These are phyloP conservation scores for Gynostemma pentaphyllum DNA, from an alignment of 306 rosid genomes.

Conservation along the genomic window DNA sequence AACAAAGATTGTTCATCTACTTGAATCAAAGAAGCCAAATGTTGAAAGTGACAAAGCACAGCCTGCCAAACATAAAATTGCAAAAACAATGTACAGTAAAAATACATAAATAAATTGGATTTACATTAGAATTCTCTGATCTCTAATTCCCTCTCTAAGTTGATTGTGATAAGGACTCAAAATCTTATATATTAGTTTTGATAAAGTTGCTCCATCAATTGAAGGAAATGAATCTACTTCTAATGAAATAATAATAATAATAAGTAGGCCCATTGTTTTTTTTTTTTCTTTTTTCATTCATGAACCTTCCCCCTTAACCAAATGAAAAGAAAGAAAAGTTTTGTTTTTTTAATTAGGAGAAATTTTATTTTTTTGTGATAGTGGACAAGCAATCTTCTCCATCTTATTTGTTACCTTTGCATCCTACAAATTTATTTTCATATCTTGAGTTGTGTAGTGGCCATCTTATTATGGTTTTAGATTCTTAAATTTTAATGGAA, in stretches of 20 bases:
- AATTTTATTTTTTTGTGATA: too few species aligned
- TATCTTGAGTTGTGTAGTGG: neutral
- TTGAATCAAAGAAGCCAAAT: slow-evolving; percentile 33
- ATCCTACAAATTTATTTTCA: neutral
- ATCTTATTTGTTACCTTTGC: slow-evolving; percentile 4
- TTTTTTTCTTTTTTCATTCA: neutral
- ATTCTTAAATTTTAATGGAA: neutral
- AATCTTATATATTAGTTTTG: slow-evolving; percentile 36
- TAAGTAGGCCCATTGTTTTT: neutral
- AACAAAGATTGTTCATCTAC: slow-evolving; percentile 38
- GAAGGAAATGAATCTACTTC: neutral
- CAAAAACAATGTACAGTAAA: neutral
- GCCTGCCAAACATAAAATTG: slow-evolving; percentile 15
- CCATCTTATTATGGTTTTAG: neutral
- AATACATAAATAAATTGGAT: neutral
- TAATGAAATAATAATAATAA: neutral
- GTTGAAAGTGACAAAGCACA: slow-evolving; percentile 55
- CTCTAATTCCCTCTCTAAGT: slow-evolving; percentile 22
- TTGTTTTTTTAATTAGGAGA: too few species aligned
- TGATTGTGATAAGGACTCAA: slow-evolving; percentile 54
- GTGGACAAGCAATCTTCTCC: slow-evolving; percentile 3
- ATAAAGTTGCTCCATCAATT: slow-evolving; percentile 27
- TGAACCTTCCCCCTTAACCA: slow-evolving; percentile 1
- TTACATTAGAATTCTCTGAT: neutral
- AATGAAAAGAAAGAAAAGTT: neutral